Evolutionary conservation across 495 filamentous ascomycete species (phyloP), one percentile per base, ranked within the genome.

Genomic region (Cercophora sp.): DNA sequence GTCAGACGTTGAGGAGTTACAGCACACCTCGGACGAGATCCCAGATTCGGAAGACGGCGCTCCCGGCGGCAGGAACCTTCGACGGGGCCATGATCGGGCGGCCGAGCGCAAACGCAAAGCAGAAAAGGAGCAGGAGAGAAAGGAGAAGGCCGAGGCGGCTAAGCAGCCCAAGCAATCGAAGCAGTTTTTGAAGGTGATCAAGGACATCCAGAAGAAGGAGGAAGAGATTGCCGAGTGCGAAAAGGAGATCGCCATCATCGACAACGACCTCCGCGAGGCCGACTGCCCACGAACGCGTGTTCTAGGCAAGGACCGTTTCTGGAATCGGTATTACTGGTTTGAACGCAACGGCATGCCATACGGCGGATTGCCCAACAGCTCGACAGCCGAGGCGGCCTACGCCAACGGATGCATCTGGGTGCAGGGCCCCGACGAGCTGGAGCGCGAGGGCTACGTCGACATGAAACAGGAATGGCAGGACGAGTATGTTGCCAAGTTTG

Each of bases 311-410:
- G 93, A 98, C 65, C 82, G 93, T 20, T 98, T 95, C 74, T 96
- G 89, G 83, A 98, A 97, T 63, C 87, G 91, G 18, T 98, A 97
- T 65, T 96, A 91, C 76, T 98, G 92, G 92, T 96, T 96, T 65
- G 93, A 98, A 70, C 86, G 91, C 31, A 98, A 97, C 63, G 93
- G 91, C 23, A 96, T 97, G 93, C 94, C 93, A 1, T 96, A 89
- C 64, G 89, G 76, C 40, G 94, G 94, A 2, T 74, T 96, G 52
- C 92, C 91, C 0, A 77, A 80, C 55, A 93, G 89, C 70, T 96
- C 91, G 4, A 97, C 91, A 3, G 85, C 90, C 1, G 76, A 84
- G 32, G 89, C 91, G 16, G 81, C 79, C 9, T 98, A 96, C 62
- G 91, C 94, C 9, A 98, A 97, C 64, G 93, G 89, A 8, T 87